Base-by-base conservation (phyloP, 768 basidiomycete genomes). In the Termitomyces sp. region DNA sequence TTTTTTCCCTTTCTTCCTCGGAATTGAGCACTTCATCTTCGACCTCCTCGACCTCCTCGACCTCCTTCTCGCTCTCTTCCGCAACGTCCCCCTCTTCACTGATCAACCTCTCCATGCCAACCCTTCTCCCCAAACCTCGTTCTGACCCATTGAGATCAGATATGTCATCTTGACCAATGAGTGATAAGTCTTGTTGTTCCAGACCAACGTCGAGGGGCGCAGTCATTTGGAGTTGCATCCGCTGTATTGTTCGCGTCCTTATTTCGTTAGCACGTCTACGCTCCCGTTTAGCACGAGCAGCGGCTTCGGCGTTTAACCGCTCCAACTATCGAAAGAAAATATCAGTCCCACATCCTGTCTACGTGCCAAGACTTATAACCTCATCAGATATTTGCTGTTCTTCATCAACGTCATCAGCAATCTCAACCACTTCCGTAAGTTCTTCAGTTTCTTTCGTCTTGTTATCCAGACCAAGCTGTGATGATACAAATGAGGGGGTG, bases 201-300 rank as follows among this genome's bases (percentile, higher is more conserved):
- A 94, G 72, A 69, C 94, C 95, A 62, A 98, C 94, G 65, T 98
- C 97, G 63, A 95, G 76, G n/a, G 97, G 97, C 20, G 94, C 93
- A 13, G 90, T 92, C 97, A 99, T 99, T 68, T 92, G 88, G 47
- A 98, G 80, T 69, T 98, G 97, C 85, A 98, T 90, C 53, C 95
- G 88, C 67, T 93, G 92, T 42, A 98, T 87, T 1, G 93, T 91
- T 62, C 88, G 85, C 30, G 82, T 79, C 73, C 90, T 92, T 66
- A 90, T 77, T 75, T 98, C 97, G 72, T 98, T 98, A 2, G 87
- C 85, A 36, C 86, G 82, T 54, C 94, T 83, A 54, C 90, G 82
- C 64, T 92, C 90, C 8, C 90, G 87, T 70, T 93, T 94, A 42
- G 81, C 69, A 48, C 86, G 84, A 30, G 87, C 82, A 42, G 80